Evolutionary conservation across 2,329 filamentous ascomycete genomes (phyloP), one percentile per base, ranked within the genome.

Genomic region (Cladophialophora exuberans): DNA sequence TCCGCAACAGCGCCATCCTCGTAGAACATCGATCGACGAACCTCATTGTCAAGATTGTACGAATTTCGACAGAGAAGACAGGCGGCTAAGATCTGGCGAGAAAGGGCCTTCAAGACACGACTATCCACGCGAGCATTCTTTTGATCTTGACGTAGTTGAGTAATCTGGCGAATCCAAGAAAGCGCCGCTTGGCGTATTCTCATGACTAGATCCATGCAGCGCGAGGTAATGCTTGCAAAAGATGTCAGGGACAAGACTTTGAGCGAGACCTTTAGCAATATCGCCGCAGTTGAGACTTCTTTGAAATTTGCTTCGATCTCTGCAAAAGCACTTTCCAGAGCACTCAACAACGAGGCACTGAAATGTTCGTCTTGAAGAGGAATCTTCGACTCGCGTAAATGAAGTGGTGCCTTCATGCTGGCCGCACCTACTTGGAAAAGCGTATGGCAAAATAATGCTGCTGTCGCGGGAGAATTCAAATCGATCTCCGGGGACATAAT

Each of bases 261-360:
- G n/a, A 70, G 64, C 2, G 72, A 62, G 2, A 84, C 59, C 2
- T 67, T 61, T 0, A 76, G 65, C 9, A 80, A 73, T 0, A 63
- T 66, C 3, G 71, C 65, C 2, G 80, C 60, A 0, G 75, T 72
- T 26, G 70, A 58, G 11, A 70, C 72, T 1, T 75, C 76, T 54
- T 81, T 71, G 80, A 80, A 83, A 49, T 81, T 83, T n/a, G 72
- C 69, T 53, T 76, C 66, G 6, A 80, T 70, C 0, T 69, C 69
- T 0, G 49, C 46, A 1, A 74, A 52, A 0, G 69, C 66, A 0
- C 66, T 56, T 0, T 63, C 7, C 1, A 83, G 54, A 3, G 64
- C 62, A 0, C 17, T 10, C 0, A 79, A 43, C 1, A 81, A 61
- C 2, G 50, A 17, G 0, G 15, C 2, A 1, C 67, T 54, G 54